Base-by-base conservation (phyloP, 2,329 filamentous ascomycete species). In the Pestalotiopsis sp. region DNA sequence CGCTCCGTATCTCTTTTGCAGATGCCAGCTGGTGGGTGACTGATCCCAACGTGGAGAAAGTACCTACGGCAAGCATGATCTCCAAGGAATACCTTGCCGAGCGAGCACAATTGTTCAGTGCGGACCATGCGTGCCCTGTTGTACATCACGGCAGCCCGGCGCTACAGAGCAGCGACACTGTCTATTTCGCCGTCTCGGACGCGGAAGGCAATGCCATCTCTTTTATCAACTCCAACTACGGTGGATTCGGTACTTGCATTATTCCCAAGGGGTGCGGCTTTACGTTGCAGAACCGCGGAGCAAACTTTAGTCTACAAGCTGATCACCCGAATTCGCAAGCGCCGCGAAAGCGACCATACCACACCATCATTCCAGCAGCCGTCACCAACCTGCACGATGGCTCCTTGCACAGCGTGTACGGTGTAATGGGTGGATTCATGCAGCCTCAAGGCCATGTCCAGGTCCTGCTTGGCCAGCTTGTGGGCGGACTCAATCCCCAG, bases 341-440 rank as follows among this genome's bases (percentile, higher is more conserved):
- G 7, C 93, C 94, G 0, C 85, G 90, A 41, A 98, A 98, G 84
- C 83, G 96, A 60, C 96, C 96, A 0, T 99, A 98, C 81, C 96
- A 98, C 80, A 99, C 96, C 66, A 98, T 99, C 79, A 99, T 99
- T 75, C 95, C 96, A 0, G 95, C 93, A 0, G 87, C 98, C 79
- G 90, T 95, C 20, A 98, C 96, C 0, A 94, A 96, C 73, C 78
- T 89, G 20, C 82, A 83, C 4, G 94, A 97, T 74, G 89, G 89
- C 31, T 91, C 88, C 63, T 82, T 98, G 68, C 93, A 97, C 79
- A 92, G 90, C 4, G 92, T 97, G 0, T 98, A 95, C 75, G 96
- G 96, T 66, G 95, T 98, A 70, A 98, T 98, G 96, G 96, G 96
- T 66, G 95, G 94, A 2, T 98, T 97, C 81, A 98, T 98, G 93